phyloP scores from a whole-genome alignment of 441 rosid species.

The Populus hybrid region DNA sequence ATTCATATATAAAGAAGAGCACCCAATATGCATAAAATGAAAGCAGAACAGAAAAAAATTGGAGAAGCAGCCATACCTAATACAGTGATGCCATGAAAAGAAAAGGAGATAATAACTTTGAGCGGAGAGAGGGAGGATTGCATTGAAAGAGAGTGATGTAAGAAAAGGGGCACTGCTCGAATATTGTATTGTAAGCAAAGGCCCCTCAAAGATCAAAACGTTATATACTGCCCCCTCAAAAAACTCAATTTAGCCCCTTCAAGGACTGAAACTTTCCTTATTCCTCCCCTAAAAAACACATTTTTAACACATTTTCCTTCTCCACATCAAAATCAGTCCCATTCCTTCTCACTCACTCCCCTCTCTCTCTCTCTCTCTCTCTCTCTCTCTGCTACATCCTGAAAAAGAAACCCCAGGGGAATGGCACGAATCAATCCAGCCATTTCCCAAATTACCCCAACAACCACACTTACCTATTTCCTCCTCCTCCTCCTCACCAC shows the following conservation, averaged over 20 bases:
- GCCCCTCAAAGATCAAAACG: background rate
- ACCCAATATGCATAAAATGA: conserved; percentile 6
- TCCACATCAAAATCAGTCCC: background rate
- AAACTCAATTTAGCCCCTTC: background rate
- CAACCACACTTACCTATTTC: conserved; percentile 31
- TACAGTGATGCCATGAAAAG: background rate
- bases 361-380: background rate
- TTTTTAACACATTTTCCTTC: background rate
- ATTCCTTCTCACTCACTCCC: background rate
- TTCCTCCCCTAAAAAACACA: background rate
- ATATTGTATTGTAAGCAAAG: background rate
- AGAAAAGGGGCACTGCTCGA: background rate
- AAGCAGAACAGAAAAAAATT: background rate
- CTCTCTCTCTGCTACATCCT: background rate
- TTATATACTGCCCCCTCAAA: background rate
- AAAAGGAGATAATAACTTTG: background rate
- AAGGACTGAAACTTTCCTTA: background rate
- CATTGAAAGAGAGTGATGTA: background rate
- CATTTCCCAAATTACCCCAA: conserved; percentile 50
- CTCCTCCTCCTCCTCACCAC: conserved; percentile 30
- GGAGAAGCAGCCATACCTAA: conserved; percentile 12
- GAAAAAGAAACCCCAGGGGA: background rate
- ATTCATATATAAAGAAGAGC: background rate
- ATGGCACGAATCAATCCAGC: conserved; percentile 24
- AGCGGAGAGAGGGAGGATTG: background rate